Percentiles rank a stretch among this genome's conserved stretches.
Conservation (phyloP, 1,139 yeast genomes). For the Sugiyamaella xylanicola region DNA sequence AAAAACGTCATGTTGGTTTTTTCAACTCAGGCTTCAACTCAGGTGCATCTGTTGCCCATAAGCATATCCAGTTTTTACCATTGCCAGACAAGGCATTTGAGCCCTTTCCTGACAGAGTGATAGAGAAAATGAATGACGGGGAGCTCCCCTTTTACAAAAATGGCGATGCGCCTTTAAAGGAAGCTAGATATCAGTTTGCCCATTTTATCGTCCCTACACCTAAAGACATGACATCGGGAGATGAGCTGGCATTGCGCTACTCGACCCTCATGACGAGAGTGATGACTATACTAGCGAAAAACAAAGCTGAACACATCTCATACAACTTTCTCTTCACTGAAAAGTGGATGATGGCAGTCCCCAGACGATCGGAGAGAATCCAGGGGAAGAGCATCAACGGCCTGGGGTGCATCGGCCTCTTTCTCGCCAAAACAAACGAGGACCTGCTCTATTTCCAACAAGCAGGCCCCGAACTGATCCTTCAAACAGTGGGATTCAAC, state of each 20-base stretch:
- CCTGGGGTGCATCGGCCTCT: conserved; percentile 75
- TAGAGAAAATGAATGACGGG: conserved; percentile 29
- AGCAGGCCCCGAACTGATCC: conserved; percentile 44
- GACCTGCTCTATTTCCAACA: conserved; percentile 38
- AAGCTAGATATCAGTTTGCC: conserved; percentile 69
- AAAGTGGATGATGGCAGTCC: conserved; percentile 83
- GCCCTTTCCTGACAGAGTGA: conserved; percentile 62
- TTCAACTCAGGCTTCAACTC: conserved; percentile 85
- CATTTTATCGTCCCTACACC: conserved; percentile 71
- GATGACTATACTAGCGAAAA: conserved; percentile 58
- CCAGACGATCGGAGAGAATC: conserved; percentile 54
- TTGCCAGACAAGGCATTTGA: conserved; percentile 58
- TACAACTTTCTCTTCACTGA: conserved; percentile 83
- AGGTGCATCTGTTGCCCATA: conserved; percentile 93
- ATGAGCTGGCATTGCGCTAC: conserved; percentile 60
- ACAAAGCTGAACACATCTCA: conserved; percentile 43
- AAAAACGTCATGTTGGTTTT: conserved; percentile 65
- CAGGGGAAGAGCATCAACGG: conserved; percentile 68
- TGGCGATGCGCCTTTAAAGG: conserved; percentile 59
- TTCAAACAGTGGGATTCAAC: conserved; percentile 67
- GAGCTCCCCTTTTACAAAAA: conserved; percentile 45
- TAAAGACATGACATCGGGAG: conserved; percentile 40
- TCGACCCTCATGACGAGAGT: conserved; percentile 70
- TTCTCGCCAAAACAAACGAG: conserved; percentile 72
- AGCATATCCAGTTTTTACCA: conserved; percentile 83